Evolutionary conservation across 768 basidiomycete genomes (phyloP).

Genomic region (Kwoniella bestiolae): DNA sequence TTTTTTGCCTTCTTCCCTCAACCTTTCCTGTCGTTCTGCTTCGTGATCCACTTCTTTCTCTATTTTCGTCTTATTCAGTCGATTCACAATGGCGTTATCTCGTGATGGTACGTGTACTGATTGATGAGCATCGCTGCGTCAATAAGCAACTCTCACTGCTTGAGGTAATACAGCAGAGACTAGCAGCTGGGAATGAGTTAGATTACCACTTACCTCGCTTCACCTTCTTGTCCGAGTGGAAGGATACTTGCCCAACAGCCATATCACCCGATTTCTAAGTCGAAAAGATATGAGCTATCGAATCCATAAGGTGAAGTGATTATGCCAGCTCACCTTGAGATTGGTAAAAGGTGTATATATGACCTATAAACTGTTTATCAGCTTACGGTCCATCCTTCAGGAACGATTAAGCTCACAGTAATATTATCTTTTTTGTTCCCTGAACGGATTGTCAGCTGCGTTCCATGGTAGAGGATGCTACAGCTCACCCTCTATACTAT

Average conservation of each 20-base stretch:
- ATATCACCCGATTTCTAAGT: conserved; percentile 93
- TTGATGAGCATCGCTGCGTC: conserved; percentile 1
- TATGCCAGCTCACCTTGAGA: conserved; percentile 68
- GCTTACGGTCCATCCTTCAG: neutral
- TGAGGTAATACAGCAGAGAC: neutral
- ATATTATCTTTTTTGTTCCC: conserved; percentile 96
- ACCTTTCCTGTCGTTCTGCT: conserved; percentile 76
- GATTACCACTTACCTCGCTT: conserved; percentile 74
- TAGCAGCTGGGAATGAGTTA: too few species aligned
- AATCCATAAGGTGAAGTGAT: neutral
- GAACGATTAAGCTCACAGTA: conserved; percentile 58
- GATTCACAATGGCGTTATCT: conserved; percentile 87
- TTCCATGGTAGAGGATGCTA: neutral
- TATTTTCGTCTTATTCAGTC: conserved; percentile 88
- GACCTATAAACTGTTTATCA: conserved; percentile 58
- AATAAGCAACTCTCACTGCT: neutral
- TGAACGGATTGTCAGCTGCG: conserved; percentile 50
- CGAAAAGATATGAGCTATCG: neutral
- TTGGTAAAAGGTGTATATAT: conserved; percentile 94
- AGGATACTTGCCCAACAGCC: conserved; percentile 94
- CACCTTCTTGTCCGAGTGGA: conserved; percentile 87
- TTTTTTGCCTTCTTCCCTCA: conserved; percentile 57
- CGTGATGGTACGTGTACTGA: conserved; percentile 77
- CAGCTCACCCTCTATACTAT: conserved; percentile 84
- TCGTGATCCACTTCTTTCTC: conserved; percentile 88